Evolutionary conservation across 1,139 yeast species (phyloP), one percentile per base, ranked within the genome.

Genomic region (Sugiyamaella grinbergsii): DNA sequence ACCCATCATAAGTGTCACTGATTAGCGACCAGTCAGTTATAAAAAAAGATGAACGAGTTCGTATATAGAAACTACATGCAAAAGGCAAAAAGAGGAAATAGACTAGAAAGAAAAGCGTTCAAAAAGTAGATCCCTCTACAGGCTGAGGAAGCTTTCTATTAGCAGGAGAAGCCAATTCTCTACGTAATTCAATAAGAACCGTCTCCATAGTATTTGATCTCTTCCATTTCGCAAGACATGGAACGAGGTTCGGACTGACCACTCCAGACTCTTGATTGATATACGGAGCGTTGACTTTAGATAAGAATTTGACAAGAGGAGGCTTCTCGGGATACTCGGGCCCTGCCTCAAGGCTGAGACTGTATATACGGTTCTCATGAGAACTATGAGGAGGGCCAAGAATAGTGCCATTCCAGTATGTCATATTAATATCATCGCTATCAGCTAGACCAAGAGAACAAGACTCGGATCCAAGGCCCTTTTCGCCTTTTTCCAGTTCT

Each of bases 401-500:
- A 46, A 91, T 90, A 26, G 98, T 91, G 2, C 96, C 98, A 67
- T 90, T 91, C 98, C 98, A 91, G 62, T 83, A 73, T 5, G 95
- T 85, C 94, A 91, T 87, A 56, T 91, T 77, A 59, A 89, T 87
- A 67, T 91, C 98, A 62, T 87, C 96, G 59, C 86, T 83, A 64
- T 86, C 91, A 34, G 89, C 82, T 49, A 91, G 76, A 0, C 98
- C 98, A 62, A 91, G 89, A 18, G 98, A 91, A 68, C 96, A 91
- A 20, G 96, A 86, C 68, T 94, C 98, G 31, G 97, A 94, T 24
- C 98, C 98, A 49, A 88, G 76, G 13, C 98, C 98, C 69, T 94
- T 94, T 68, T 94, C 99, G 47, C 98, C 98, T 66, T 91, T 93
- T 69, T 94, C 99, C 59, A 94, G 78, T 71, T 93, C 98, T 73